A percentile compares a stretch with the other conserved stretches of the same genome.
These are phyloP conservation scores for Trichaptum fuscoviolaceum DNA, from an alignment of 768 basidiomycete species.

Conservation along the genomic window DNA sequence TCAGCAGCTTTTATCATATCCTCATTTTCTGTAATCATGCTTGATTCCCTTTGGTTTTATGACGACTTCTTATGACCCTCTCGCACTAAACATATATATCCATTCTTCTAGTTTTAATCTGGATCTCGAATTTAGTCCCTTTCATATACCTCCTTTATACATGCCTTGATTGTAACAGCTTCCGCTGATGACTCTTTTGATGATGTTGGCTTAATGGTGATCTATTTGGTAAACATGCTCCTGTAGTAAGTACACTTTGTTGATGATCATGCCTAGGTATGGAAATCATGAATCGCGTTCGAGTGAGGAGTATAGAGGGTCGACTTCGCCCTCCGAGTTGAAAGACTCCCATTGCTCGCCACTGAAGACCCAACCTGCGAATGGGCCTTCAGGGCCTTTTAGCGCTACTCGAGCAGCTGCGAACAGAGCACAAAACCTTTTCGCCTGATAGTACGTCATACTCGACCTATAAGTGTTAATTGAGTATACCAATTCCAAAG, in stretches of 20 bases:
- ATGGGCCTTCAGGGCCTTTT: constrained; percentile 38
- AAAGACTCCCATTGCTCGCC: constrained; percentile 53
- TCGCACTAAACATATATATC: not conserved
- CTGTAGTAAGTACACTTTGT: no score
- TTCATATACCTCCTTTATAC: not conserved
- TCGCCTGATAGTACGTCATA: constrained; percentile 46
- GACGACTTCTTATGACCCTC: not conserved
- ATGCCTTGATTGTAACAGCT: not conserved
- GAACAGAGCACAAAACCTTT: constrained; percentile 32
- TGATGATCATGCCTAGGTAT: no score
- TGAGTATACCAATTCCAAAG: constrained; percentile 16
- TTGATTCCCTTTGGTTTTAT: not conserved
- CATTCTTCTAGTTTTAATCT: not conserved
- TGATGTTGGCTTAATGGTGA: not conserved
- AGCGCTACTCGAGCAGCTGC: constrained; percentile 47
- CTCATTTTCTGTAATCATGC: not conserved
- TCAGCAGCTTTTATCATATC: not conserved
- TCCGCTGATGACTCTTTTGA: not conserved
- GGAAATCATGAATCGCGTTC: not conserved
- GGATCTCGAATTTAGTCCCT: not conserved
- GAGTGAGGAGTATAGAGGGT: not conserved
- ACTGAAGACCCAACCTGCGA: constrained; percentile 59
- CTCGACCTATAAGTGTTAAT: constrained; percentile 11
- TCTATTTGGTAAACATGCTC: not conserved
- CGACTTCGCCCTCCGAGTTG: constrained; percentile 14